Evolutionary conservation across 2,329 filamentous ascomycete genomes (phyloP), one percentile per base, ranked within the genome.

Genomic region (Alternaria panax): DNA sequence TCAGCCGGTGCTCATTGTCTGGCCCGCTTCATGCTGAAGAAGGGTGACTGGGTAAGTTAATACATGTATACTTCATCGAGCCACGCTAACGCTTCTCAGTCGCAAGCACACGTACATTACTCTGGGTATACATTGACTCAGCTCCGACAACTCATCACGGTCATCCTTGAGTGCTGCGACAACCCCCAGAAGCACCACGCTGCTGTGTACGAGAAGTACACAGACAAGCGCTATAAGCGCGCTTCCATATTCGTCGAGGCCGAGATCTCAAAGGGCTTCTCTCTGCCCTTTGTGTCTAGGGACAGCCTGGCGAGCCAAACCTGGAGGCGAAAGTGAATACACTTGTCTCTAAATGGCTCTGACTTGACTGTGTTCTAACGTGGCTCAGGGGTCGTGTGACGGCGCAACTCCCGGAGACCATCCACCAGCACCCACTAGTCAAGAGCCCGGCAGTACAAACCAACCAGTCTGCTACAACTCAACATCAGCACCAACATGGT

Each of bases 1-100:
- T 92, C 95, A 55, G 95, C 95, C 18, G 94, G 92, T 27, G 92
- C 95, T 24, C 95, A 99, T 78, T 98, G 93, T 76, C 83, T 99
- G 51, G 92, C 95, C 40, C 90, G 94, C 59, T 79, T 94, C 73
- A 92, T 99, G 84, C 82, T 99, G 59, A 88, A 88, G 76, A 97
- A 97, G 83, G 95, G 95, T 64, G 88, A 90, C 65, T 99, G 95
- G 95, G 92, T 96, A 88, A 80, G 91, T 61, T 53, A 47, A 41
- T 2, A 47, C 24, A 28, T 45, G 47, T 47, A 46, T n/a, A 20
- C 16, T 32, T 30, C 20, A 42, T 32, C 25, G 20, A 4, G 20
- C 51, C 12, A 57, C 54, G 20, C 80, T 85, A 79, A 85, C 67
- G 53, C 22, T 42, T 55, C 54, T 46, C 54, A 96, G 92, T 89